A percentile compares a stretch with the other conserved stretches of the same genome.
Conservation (phyloP, 2,329 filamentous ascomycete genomes). For the Aureobasidium sp. region DNA sequence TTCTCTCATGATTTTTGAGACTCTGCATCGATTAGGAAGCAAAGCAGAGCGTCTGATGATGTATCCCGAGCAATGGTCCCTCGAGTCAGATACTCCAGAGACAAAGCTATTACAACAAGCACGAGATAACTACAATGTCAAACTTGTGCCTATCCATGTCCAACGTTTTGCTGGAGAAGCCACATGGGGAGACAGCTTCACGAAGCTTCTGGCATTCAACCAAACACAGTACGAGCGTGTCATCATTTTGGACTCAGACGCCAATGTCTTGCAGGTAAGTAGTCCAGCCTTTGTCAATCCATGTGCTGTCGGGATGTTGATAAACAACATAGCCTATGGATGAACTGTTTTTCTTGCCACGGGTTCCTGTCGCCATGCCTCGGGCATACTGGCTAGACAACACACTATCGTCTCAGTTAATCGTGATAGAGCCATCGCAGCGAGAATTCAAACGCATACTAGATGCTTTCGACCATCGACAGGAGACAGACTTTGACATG, state of each 20-base stretch:
- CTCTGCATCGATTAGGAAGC: constrained; percentile 33
- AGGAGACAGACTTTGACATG: constrained; percentile 45
- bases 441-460: neutral
- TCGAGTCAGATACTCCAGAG: constrained; percentile 14
- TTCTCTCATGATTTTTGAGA: constrained; percentile 36
- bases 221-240: constrained; percentile 54
- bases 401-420: constrained; percentile 14
- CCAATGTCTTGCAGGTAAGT: constrained; percentile 45
- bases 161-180: constrained; percentile 17
- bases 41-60: constrained; percentile 39
- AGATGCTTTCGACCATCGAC: constrained; percentile 10
- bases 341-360: constrained; percentile 60
- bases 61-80: constrained; percentile 33
- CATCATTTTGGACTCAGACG: constrained; percentile 55
- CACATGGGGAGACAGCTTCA: constrained; percentile 56
- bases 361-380: constrained; percentile 55
- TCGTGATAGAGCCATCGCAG: constrained; percentile 17
- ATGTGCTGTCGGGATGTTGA: too few relatives aligned
- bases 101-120: constrained; percentile 24
- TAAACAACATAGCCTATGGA: constrained; percentile 47
- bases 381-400: constrained; percentile 60
- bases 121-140: constrained; percentile 39
- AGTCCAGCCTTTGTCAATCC: too few relatives aligned
- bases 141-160: constrained; percentile 40
- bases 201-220: constrained; percentile 62